Base-by-base conservation (phyloP, 768 basidiomycete species). In the Hemileccinum rubropunctum region DNA sequence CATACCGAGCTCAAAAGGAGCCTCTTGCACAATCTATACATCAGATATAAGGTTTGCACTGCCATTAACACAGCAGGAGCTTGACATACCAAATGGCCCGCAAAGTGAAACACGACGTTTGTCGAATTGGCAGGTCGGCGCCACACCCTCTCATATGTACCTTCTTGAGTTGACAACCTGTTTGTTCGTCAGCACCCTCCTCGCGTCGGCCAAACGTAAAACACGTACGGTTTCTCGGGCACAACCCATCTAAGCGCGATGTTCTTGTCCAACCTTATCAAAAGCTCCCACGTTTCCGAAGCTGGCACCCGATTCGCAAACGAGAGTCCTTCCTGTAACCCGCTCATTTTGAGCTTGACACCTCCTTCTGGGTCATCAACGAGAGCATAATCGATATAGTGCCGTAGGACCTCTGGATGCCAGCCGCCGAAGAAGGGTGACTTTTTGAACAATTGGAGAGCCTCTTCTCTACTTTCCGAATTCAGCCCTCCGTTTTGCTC, bases 401-500 rank as follows among this genome's bases (percentile, higher is more conserved):
- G 48, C 34, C 73, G 67, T 23, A 92, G 72, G 4, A 79, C 81
- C 0, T 73, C 76, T 0, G 81, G 79, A 60, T 91, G 75, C 91
- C 90, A 92, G 2, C 74, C 68, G 3, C 60, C 56, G 64, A 92
- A 94, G 75, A 91, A 92, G 0, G 83, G 76, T 27, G 71, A 78
- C 45, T 71, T 66, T 44, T 61, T 53, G 59, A 91, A 78, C 7
- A 66, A 56, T 9, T 56, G 60, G 6, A 75, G 59, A 1, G 88
- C 91, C 50, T 84, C 86, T 35, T 83, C 78, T 37, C 88, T 86
- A 12, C 23, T 23, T 6, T 20, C 20, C 6, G 18, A 30, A 30
- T 14, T 58, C 27, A 51, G 8, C 26, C 11, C 15, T 21, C 8
- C 9, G 12, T 12, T 23, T 0, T 14, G 23, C 3, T 38, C 3